phyloP scores from a whole-genome alignment of 371 early-diverging fungal genomes.

The Zychaea mexicana region DNA sequence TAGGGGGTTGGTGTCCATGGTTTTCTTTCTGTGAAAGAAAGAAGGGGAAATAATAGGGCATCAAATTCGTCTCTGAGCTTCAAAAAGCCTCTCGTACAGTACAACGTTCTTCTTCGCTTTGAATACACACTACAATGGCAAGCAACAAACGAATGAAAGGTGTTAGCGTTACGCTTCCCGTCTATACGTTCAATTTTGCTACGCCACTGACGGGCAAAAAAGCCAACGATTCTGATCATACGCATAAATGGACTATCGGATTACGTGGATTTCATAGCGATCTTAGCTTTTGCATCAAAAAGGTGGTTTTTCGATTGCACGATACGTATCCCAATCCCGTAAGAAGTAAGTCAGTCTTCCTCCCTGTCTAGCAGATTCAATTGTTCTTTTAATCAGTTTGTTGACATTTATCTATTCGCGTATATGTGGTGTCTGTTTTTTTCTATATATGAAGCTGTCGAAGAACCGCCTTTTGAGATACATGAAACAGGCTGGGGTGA shows the following conservation, averaged over 20 bases:
- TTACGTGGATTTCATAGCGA: conserved; percentile 88
- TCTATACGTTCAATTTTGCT: conserved; percentile 80
- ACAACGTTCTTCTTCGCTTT: conserved; percentile 6
- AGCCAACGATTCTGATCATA: conserved; percentile 72
- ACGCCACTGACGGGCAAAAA: conserved; percentile 67
- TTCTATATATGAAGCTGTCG: conserved; percentile 57
- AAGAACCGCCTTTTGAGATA: conserved; percentile 90
- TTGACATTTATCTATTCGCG: background rate
- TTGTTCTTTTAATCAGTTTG: too few species aligned
- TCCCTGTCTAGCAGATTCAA: too few species aligned
- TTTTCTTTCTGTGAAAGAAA: background rate
- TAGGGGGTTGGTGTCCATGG: background rate
- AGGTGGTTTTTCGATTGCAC: conserved; percentile 94
- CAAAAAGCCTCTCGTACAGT: background rate
- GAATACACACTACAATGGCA: conserved; percentile 26
- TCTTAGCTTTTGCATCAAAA: conserved; percentile 81
- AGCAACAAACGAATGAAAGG: conserved; percentile 63
- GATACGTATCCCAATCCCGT: conserved; percentile 91
- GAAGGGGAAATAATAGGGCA: background rate
- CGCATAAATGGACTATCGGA: conserved; percentile 87
- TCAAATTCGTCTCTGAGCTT: background rate
- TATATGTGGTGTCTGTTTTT: background rate
- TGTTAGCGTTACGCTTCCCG: conserved; percentile 67
- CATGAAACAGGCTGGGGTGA: conserved; percentile 99
- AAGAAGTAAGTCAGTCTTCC: conserved; percentile 76